A percentile compares a stretch with the other conserved stretches of the same genome.
phyloP scores from a whole-genome alignment of 805 yeast species.

The Deakozyma indianensis region DNA sequence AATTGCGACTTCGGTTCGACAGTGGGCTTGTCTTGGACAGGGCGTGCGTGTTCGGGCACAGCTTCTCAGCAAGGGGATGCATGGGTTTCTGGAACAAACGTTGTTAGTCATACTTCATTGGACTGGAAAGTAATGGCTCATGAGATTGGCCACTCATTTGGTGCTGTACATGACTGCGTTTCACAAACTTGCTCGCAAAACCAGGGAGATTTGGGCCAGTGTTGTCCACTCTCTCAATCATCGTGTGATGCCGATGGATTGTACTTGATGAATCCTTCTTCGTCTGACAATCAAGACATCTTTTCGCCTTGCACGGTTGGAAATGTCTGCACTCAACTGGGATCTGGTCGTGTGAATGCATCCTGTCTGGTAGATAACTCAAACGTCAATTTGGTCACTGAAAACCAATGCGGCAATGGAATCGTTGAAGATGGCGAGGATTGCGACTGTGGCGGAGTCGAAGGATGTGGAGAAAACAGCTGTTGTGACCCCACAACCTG shows the following conservation, averaged over 20 bases:
- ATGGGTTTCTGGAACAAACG: slow-evolving; percentile 19
- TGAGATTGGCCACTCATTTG: slow-evolving; percentile 26
- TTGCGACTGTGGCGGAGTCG: slow-evolving; percentile 25
- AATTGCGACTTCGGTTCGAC: slow-evolving; percentile 20
- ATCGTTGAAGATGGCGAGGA: slow-evolving; percentile 27
- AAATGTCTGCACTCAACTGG: slow-evolving; percentile 16
- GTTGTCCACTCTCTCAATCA: slow-evolving; percentile 20
- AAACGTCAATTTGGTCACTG: slow-evolving; percentile 17
- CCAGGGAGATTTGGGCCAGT: slow-evolving; percentile 14
- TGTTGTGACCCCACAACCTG: slow-evolving; percentile 23
- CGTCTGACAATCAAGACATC: slow-evolving; percentile 15
- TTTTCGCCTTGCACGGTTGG: slow-evolving; percentile 23
- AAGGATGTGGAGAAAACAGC: slow-evolving; percentile 17
- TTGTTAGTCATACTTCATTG: slow-evolving; percentile 18
- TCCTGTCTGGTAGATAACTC: slow-evolving; percentile 17
- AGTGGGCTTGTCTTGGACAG: slow-evolving; percentile 25
- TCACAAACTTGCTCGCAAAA: slow-evolving; percentile 19
- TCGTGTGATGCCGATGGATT: slow-evolving; percentile 21
- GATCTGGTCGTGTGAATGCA: not conserved
- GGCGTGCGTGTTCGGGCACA: slow-evolving; percentile 17
- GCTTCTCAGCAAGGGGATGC: slow-evolving; percentile 7
- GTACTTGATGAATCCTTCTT: slow-evolving; percentile 24
- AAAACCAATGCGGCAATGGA: slow-evolving; percentile 24
- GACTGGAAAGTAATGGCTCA: slow-evolving; percentile 26
- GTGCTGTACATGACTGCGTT: slow-evolving; percentile 28